Evolutionary conservation across 371 early-diverging fungal genomes (phyloP).

Genomic region (Parasitella parasitica): DNA sequence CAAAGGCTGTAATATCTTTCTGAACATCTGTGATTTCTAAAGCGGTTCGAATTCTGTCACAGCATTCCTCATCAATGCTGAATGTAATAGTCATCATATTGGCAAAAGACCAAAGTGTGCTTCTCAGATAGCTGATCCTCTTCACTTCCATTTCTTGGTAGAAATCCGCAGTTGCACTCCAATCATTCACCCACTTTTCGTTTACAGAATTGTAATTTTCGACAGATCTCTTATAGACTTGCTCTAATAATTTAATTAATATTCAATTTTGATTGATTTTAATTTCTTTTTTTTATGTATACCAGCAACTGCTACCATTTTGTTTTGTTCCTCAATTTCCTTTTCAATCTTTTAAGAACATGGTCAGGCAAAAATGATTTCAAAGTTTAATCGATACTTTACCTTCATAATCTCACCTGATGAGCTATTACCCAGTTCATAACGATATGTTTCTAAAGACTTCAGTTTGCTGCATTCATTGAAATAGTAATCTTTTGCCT

Average conservation of each 20-base stretch:
- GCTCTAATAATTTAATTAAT: conserved; percentile 25
- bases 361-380: conserved; percentile 10
- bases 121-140: conserved; percentile 38
- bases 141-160: conserved; percentile 49
- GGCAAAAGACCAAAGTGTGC: conserved; percentile 44
- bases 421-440: not conserved
- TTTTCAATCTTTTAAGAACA: conserved; percentile 27
- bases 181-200: conserved; percentile 34
- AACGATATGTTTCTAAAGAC: conserved; percentile 9
- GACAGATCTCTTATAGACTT: conserved; percentile 38
- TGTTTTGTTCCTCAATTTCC: conserved; percentile 32
- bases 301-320: conserved; percentile 25
- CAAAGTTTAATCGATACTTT: not conserved
- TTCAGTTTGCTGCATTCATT: conserved; percentile 18
- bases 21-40: conserved; percentile 40
- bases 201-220: conserved; percentile 33
- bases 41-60: conserved; percentile 42
- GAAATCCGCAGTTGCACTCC: conserved; percentile 31
- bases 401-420: not conserved
- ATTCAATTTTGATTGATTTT: not conserved
- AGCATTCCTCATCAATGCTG: conserved; percentile 46
- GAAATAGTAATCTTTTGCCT: conserved; percentile 30
- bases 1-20: conserved; percentile 37
- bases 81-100: conserved; percentile 49
- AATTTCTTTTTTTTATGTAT: not conserved